phyloP scores from a whole-genome alignment of 805 yeast genomes.

The Tetrapisispora arboricola region DNA sequence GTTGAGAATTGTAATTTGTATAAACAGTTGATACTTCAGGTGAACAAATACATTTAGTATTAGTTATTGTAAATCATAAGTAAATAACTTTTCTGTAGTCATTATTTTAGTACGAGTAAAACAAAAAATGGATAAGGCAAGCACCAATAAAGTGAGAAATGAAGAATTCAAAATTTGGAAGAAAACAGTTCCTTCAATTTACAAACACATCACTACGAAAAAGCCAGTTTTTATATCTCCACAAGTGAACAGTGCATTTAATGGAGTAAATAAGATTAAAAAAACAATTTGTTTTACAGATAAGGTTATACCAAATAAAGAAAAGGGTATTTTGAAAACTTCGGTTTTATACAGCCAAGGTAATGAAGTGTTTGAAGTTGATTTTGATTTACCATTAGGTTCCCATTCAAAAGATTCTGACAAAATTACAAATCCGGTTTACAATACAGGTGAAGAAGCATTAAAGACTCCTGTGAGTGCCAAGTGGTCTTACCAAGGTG shows the following conservation, averaged over 20 bases:
- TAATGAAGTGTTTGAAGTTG: constrained; percentile 22
- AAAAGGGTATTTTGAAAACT: constrained; percentile 21
- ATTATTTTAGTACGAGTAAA: too few species aligned
- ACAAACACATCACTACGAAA: constrained; percentile 32
- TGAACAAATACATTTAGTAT: too few species aligned
- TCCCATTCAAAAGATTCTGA: constrained; percentile 5
- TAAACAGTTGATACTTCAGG: too few species aligned
- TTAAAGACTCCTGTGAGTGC: constrained; percentile 10
- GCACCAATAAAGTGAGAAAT: constrained; percentile 42
- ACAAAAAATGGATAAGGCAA: neutral
- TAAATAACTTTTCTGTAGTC: too few species aligned
- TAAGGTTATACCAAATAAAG: constrained; percentile 17
- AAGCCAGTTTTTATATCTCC: constrained; percentile 24
- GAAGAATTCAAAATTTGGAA: constrained; percentile 80
- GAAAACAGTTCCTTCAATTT: constrained; percentile 68
- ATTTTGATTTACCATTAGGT: constrained; percentile 23
- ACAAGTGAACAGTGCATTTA: constrained; percentile 12
- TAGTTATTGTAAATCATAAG: too few species aligned
- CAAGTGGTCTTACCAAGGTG: constrained; percentile 23
- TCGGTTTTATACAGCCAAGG: constrained; percentile 21
- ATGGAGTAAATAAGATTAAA: constrained; percentile 8
- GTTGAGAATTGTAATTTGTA: neutral
- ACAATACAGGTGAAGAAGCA: constrained; percentile 26
- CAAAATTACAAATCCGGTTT: constrained; percentile 23
- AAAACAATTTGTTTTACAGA: constrained; percentile 20